Percentiles rank a stretch among this genome's conserved stretches.
These are phyloP conservation scores for Fusarium euwallaceae DNA, from an alignment of 2,329 filamentous ascomycete genomes.

Conservation along the genomic window DNA sequence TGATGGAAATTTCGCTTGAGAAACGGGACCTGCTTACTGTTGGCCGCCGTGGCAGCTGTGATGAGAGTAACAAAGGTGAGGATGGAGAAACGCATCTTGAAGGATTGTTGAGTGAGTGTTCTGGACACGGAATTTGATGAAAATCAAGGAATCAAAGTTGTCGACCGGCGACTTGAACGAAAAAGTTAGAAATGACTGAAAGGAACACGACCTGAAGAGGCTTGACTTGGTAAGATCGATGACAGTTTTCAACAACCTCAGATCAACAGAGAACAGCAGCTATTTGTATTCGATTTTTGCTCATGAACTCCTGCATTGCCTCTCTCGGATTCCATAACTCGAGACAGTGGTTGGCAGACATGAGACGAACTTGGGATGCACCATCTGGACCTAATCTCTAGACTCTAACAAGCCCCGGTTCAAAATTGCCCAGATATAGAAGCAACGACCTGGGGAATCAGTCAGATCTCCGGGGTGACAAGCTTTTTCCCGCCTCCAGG, in stretches of 20 bases:
- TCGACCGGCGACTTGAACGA: conserved; percentile 65
- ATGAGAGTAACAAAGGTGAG: conserved; percentile 62
- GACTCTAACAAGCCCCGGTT: neutral
- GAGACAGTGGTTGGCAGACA: conserved; percentile 21
- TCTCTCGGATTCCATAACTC: conserved; percentile 9
- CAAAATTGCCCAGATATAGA: conserved; percentile 5
- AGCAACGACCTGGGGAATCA: neutral
- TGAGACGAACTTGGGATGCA: conserved; percentile 32
- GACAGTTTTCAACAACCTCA: neutral
- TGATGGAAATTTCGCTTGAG: neutral
- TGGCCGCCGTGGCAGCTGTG: conserved; percentile 59
- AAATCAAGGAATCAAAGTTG: conserved; percentile 48
- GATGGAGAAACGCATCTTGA: conserved; percentile 68
- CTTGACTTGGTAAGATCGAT: conserved; percentile 11
- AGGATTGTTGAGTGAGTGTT: conserved; percentile 22
- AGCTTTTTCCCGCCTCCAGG: neutral
- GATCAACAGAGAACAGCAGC: neutral
- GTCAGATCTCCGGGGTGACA: neutral
- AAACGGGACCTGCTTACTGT: conserved; percentile 43
- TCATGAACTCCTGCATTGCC: neutral
- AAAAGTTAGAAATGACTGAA: conserved; percentile 18
- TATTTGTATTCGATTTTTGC: conserved; percentile 30
- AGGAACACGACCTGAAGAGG: conserved; percentile 12
- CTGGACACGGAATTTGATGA: conserved; percentile 26
- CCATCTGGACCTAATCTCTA: conserved; percentile 4